Base-by-base conservation (phyloP, 768 basidiomycete species). In the Naematelia encephala region DNA sequence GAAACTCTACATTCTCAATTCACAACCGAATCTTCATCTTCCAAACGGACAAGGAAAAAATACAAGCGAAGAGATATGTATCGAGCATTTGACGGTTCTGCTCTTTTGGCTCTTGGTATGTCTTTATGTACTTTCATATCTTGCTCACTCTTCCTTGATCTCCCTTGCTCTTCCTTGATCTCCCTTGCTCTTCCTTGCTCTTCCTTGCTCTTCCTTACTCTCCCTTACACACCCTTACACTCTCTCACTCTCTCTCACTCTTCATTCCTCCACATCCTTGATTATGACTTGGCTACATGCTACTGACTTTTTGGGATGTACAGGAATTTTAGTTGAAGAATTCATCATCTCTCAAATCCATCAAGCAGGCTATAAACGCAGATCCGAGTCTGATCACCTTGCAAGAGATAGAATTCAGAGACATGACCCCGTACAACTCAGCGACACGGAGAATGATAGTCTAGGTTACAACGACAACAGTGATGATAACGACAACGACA, bases 1-100 rank as follows among this genome's bases (percentile, higher is more conserved):
- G 46, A 43, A n/a, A n/a, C n/a, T n/a, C n/a, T n/a, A 39, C 13
- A 39, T 12, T 25, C 39, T 13, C 45, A 25, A 14, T 14, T 29
- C 5, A 14, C 1, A 19, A 28, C 4, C 22, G 28, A 29, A 43
- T 26, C 12, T 11, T 43, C 39, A 54, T 51, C 22, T 19, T 19
- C 47, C 2, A 14, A 16, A 43, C 57, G 34, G 51, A 51, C 30
- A 51, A 53, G 43, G 39, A 55, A 57, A 26, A 56, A 22, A 43
- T 64, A 64, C 44, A 66, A 65, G 43, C 52, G 51, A 23, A 53
- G 66, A 27, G 65, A 72, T 53, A 69, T 72, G 67, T 58, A 49
- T 39, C 39, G 46, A 12, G 64, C 65, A 2, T 49, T 72, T 5
- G 66, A 72, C 26, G 70, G 70, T 11, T 25, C 57, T 11, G 70